Conservation (phyloP, 352 stramenopile genomes). For the Pythium pectinolyticum region DNA sequence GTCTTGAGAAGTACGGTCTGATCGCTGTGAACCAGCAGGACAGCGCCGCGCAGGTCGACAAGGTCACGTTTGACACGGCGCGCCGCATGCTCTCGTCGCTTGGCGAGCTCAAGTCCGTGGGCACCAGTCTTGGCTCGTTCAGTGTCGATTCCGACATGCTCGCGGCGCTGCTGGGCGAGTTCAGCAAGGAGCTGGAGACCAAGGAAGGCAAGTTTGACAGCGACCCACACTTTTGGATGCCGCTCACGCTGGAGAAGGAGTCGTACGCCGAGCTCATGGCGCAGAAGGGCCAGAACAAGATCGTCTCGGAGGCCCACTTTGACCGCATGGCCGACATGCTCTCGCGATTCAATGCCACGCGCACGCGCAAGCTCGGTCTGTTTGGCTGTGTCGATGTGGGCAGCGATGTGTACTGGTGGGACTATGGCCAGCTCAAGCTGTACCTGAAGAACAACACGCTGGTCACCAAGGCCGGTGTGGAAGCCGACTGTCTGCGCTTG, state of each 20-base stretch:
- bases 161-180: slow-evolving; percentile 91
- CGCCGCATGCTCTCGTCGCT: slow-evolving; percentile 91
- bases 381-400: slow-evolving; percentile 98
- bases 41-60: slow-evolving; percentile 95
- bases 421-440: slow-evolving; percentile 98
- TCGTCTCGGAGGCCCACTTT: slow-evolving; percentile 82
- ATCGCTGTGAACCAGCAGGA: slow-evolving; percentile 95
- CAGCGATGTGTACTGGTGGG: slow-evolving; percentile 97
- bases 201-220: slow-evolving; percentile 96
- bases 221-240: slow-evolving; percentile 99
- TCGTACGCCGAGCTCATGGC: slow-evolving; percentile 94
- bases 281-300: slow-evolving; percentile 89
- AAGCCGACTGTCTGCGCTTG: slow-evolving; percentile 73
- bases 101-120: slow-evolving; percentile 94
- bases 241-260: slow-evolving; percentile 91
- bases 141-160: slow-evolving; percentile 94
- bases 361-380: slow-evolving; percentile 74
- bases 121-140: slow-evolving; percentile 96
- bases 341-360: slow-evolving; percentile 70
- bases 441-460: slow-evolving; percentile 97
- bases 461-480: slow-evolving; percentile 85
- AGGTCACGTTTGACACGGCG: slow-evolving; percentile 96
- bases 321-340: slow-evolving; percentile 93
- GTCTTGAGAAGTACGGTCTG: slow-evolving; percentile 98
- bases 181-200: slow-evolving; percentile 82